These are phyloP conservation scores for Cladosporium sp. DNA, from an alignment of 2,329 filamentous ascomycete genomes.

Conservation along the genomic window DNA sequence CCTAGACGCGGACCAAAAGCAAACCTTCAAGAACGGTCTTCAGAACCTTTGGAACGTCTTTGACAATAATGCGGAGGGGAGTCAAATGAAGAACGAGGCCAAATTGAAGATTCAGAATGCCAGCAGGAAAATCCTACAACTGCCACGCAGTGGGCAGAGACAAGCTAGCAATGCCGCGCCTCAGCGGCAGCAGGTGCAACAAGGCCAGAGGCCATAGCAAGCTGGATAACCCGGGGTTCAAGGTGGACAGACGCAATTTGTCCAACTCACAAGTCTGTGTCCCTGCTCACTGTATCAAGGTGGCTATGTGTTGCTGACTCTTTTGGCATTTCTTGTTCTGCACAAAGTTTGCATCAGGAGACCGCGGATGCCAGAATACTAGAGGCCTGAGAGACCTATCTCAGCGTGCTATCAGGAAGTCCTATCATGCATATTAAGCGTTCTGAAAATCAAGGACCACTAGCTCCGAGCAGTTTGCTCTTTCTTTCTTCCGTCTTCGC, in stretches of 20 bases:
- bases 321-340: too few species aligned
- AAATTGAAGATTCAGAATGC: constrained; percentile 47
- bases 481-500: too few species aligned
- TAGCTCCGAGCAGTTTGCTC: too few species aligned
- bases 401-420: too few species aligned
- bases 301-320: too few species aligned
- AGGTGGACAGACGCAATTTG: constrained; percentile 5
- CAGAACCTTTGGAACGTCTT: constrained; percentile 52
- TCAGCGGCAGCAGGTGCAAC: constrained; percentile 19
- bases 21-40: constrained; percentile 52
- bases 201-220: constrained; percentile 18
- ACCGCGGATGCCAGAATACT: too few species aligned
- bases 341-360: too few species aligned
- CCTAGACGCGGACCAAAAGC: constrained; percentile 52
- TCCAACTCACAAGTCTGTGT: too few species aligned
- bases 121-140: constrained; percentile 44
- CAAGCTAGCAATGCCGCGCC: constrained; percentile 21
- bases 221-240: neutral
- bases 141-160: constrained; percentile 15
- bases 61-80: constrained; percentile 46
- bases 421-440: too few species aligned
- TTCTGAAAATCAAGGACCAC: too few species aligned
- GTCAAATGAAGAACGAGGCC: constrained; percentile 47
- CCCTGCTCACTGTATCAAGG: too few species aligned
- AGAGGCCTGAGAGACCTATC: too few species aligned